Percentiles rank a stretch among this genome's conserved stretches.
These are phyloP conservation scores for Dryas drummondii DNA, from an alignment of 306 rosid genomes.

Conservation along the genomic window DNA sequence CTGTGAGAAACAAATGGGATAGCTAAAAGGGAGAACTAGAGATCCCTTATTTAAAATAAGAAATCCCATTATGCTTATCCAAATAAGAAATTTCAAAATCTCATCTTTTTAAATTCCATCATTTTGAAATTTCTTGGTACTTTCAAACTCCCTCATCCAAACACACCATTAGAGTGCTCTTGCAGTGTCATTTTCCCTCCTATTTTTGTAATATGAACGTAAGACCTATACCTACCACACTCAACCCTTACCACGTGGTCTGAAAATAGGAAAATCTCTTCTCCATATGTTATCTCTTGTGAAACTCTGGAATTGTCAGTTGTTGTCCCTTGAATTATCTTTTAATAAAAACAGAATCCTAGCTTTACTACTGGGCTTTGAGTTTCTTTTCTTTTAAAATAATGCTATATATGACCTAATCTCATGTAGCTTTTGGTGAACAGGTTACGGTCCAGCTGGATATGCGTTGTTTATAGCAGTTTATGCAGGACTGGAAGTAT, in stretches of 20 bases:
- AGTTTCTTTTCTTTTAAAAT: background rate
- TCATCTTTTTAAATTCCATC: no score
- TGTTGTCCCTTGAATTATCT: background rate
- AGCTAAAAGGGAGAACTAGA: no score
- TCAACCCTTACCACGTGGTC: background rate
- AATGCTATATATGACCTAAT: background rate
- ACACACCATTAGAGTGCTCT: background rate
- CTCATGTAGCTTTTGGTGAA: slow-evolving; percentile 22
- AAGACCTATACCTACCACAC: background rate
- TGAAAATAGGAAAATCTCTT: background rate
- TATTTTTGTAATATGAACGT: background rate
- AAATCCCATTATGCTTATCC: no score
- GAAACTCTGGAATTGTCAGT: background rate
- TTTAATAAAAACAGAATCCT: background rate
- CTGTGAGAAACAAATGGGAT: no score
- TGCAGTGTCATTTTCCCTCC: background rate
- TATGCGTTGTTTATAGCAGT: slow-evolving; percentile 90
- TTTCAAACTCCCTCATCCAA: no score
- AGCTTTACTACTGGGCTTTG: background rate
- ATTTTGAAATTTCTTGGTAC: no score
- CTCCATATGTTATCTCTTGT: background rate
- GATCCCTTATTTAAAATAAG: no score
- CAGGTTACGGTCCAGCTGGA: slow-evolving; percentile 97
- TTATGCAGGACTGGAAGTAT: slow-evolving; percentile 96
- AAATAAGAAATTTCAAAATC: no score